phyloP scores from a whole-genome alignment of 495 filamentous ascomycete species.

The Ramalina peruviana region DNA sequence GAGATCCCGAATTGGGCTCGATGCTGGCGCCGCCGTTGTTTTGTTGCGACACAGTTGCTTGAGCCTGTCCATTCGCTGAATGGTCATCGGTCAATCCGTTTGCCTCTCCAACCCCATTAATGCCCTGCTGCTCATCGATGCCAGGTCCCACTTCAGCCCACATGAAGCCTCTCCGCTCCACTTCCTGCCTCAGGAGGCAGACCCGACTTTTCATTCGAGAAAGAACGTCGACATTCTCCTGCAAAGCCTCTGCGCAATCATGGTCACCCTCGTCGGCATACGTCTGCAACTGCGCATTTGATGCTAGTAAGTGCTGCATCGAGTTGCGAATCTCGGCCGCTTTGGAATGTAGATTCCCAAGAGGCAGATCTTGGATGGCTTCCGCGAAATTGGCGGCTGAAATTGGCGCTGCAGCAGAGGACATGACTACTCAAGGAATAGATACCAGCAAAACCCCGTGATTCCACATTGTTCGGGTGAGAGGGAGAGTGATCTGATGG shows the following conservation, averaged over 20 bases:
- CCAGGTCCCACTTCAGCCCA: slow-evolving; percentile 44
- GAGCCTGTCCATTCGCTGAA: too few relatives aligned
- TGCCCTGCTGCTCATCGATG: too few relatives aligned
- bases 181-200: slow-evolving; percentile 51
- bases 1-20: too few relatives aligned
- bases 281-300: slow-evolving; percentile 55
- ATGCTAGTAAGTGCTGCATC: slow-evolving; percentile 66
- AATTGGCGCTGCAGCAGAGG: slow-evolving; percentile 41
- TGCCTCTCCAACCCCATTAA: too few relatives aligned
- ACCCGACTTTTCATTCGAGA: slow-evolving; percentile 60
- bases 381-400: slow-evolving; percentile 48
- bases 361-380: slow-evolving; percentile 58
- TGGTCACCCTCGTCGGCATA: slow-evolving; percentile 41
- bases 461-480: neutral
- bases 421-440: slow-evolving; percentile 18
- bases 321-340: slow-evolving; percentile 69
- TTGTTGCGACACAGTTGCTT: too few relatives aligned
- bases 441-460: neutral
- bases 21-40: too few relatives aligned
- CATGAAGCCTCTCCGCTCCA: slow-evolving; percentile 56
- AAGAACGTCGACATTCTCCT: slow-evolving; percentile 66
- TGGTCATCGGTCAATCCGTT: too few relatives aligned
- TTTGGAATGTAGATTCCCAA: slow-evolving; percentile 63
- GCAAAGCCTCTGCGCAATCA: slow-evolving; percentile 49
- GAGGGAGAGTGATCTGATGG: neutral